Evolutionary conservation across 106 monocot species (phyloP).

Genomic region (Platanthera guangdongensis): DNA sequence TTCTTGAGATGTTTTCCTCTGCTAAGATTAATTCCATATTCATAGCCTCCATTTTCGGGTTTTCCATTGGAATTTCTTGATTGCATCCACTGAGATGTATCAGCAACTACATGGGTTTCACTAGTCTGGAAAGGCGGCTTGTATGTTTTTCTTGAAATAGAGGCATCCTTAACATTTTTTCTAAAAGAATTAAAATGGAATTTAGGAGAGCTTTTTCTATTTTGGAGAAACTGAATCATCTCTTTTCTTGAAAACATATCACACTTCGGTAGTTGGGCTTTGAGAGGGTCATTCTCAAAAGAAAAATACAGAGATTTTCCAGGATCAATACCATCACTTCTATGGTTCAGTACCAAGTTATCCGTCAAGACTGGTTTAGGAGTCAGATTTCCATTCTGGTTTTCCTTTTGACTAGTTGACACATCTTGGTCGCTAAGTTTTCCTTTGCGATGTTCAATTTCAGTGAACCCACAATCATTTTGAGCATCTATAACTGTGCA

Average conservation of each 20-base stretch:
- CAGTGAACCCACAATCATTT: constrained; percentile 17
- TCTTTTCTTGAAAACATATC: constrained; percentile 79
- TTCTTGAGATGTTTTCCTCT: constrained; percentile 20
- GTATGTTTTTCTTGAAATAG: constrained; percentile 9
- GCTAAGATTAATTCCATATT: constrained; percentile 1
- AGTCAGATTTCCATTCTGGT: constrained; percentile 15
- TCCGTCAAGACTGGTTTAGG: constrained; percentile 7
- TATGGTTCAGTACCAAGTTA: constrained; percentile 3
- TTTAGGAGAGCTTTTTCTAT: constrained; percentile 47
- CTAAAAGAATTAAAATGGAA: constrained; percentile 28
- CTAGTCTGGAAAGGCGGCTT: constrained; percentile 11
- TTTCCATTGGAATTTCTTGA: constrained; percentile 29
- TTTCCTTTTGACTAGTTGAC: constrained; percentile 4
- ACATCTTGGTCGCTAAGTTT: neutral
- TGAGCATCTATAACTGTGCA: constrained; percentile 12
- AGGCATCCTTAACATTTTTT: constrained; percentile 22
- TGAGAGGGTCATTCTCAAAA: constrained; percentile 44
- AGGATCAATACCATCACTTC: constrained; percentile 13
- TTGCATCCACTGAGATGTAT: constrained; percentile 8
- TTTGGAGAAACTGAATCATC: constrained; percentile 54
- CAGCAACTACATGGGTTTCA: constrained; percentile 14
- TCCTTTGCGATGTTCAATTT: neutral
- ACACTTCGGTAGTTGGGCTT: constrained; percentile 73
- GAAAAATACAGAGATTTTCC: constrained; percentile 15
- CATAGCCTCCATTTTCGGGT: constrained; percentile 6